A percentile compares a stretch with the other conserved stretches of the same genome.
These are phyloP conservation scores for Seiridium unicorne DNA, from an alignment of 2,329 filamentous ascomycete genomes.

Conservation along the genomic window DNA sequence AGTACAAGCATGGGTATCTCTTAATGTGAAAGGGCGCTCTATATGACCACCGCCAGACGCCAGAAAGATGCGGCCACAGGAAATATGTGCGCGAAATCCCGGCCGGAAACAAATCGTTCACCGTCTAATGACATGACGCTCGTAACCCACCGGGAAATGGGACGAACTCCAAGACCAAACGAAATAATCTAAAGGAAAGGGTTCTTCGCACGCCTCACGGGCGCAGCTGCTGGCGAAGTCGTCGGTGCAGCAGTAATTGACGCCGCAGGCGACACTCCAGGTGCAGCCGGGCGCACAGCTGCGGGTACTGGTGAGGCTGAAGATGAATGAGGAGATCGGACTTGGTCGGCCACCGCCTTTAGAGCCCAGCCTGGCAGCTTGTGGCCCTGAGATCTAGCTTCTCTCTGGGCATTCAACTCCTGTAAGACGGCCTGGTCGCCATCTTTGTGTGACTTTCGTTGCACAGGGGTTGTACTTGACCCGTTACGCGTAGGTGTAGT, in stretches of 20 bases:
- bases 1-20: no score
- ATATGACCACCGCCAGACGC: no score
- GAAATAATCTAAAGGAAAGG: background rate
- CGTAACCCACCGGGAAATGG: background rate
- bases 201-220: background rate
- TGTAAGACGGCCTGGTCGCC: constrained; percentile 21
- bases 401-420: constrained; percentile 15
- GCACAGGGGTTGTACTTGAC: background rate
- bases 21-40: no score
- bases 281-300: background rate
- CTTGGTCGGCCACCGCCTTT: constrained; percentile 15
- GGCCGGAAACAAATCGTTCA: no score
- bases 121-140: no score
- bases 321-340: constrained; percentile 5
- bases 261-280: no score
- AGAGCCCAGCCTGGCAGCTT: constrained; percentile 26
- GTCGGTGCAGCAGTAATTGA: no score
- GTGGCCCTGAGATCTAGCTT: constrained; percentile 13
- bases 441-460: constrained; percentile 20
- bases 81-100: no score
- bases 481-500: background rate
- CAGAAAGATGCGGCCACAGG: background rate
- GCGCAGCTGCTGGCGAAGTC: background rate
- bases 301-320: constrained; percentile 4
- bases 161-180: background rate